These are phyloP conservation scores for Syzygium aqueum DNA, from an alignment of 345 rosid species.

Conservation along the genomic window DNA sequence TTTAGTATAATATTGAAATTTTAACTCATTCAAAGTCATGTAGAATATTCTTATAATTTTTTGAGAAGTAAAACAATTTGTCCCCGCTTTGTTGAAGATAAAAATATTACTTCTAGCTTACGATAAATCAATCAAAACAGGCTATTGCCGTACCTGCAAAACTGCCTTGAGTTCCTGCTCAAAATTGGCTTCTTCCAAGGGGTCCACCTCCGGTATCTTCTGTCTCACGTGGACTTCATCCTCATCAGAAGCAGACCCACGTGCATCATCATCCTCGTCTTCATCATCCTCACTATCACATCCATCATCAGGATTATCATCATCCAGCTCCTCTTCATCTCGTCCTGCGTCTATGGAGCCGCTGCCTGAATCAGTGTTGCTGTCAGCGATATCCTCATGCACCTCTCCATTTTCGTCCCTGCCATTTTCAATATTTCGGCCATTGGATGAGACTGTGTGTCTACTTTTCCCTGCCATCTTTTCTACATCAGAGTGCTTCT, in stretches of 20 bases:
- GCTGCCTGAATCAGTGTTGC: slow-evolving; percentile 83
- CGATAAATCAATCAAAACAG: neutral
- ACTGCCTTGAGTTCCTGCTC: slow-evolving; percentile 91
- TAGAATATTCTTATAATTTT: neutral
- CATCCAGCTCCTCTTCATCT: slow-evolving; percentile 76
- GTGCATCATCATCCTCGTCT: slow-evolving; percentile 49
- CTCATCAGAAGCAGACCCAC: slow-evolving; percentile 72
- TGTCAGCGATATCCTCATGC: slow-evolving; percentile 52
- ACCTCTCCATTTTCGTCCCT: slow-evolving; percentile 64
- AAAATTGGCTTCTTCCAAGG: slow-evolving; percentile 67
- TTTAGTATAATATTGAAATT: neutral
- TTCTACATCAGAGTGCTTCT: slow-evolving; percentile 55
- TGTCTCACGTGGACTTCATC: slow-evolving; percentile 87
- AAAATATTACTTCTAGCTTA: neutral
- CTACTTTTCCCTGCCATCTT: slow-evolving; percentile 39
- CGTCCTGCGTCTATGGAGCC: slow-evolving; percentile 58
- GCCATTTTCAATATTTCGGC: slow-evolving; percentile 32
- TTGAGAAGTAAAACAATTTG: neutral
- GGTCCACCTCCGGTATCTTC: slow-evolving; percentile 70
- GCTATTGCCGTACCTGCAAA: slow-evolving; percentile 51
- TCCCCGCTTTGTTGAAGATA: neutral
- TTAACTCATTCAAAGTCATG: neutral
- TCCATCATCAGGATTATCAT: slow-evolving; percentile 64
- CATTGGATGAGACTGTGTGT: slow-evolving; percentile 34
- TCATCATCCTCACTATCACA: slow-evolving; percentile 64